Base-by-base conservation (phyloP, 2,329 filamentous ascomycete genomes). In the Colletotrichum acutatum region DNA sequence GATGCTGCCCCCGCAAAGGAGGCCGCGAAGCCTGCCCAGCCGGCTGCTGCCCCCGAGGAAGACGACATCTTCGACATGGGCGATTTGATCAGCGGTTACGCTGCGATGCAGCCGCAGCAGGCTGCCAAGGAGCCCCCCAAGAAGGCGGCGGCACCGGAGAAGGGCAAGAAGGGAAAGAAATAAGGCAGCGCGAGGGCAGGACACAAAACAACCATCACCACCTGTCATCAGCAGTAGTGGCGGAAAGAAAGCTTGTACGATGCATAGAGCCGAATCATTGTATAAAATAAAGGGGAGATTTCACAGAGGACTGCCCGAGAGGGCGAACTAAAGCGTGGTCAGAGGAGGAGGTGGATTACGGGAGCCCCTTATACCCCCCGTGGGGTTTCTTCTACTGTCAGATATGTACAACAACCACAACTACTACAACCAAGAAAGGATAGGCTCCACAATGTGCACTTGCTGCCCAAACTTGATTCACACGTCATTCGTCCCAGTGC, bases 1-100 rank as follows among this genome's bases (percentile, higher is more conserved):
- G 52, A 26, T 32, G 30, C 46, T 28, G 42, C 30, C 37, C 42
- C 64, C 22, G 78, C 80, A 61, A 78, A 77, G 8, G 78, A 77
- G 24, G 79, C 79, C 68, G 77, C 79, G 26, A 80, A 72, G 30
- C 69, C 75, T 14, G 70, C 71, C 57, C 70, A 69, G 61, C 71
- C 71, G 5, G 64, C 61, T 8, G 37, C 37, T 1, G 11, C 19
- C 5, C 37, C 37, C 66, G 76, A 72, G 30, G 76, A 76, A 53
- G 79, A 72, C 16, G 76, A 76, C 3, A 75, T 76, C 49, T 78
- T 78, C 61, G 81, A 80, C 32, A 82, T 89, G 74, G 82, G 83
- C n/a, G 88, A 90, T 76, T 76, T 91, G 74, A 86, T 91, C 72
- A 83, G 85, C 19, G 83, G 83, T 8, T 91, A 90, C 78, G 84